Conservation (phyloP, 169 alveolate species). For the Theileria orientalis region DNA sequence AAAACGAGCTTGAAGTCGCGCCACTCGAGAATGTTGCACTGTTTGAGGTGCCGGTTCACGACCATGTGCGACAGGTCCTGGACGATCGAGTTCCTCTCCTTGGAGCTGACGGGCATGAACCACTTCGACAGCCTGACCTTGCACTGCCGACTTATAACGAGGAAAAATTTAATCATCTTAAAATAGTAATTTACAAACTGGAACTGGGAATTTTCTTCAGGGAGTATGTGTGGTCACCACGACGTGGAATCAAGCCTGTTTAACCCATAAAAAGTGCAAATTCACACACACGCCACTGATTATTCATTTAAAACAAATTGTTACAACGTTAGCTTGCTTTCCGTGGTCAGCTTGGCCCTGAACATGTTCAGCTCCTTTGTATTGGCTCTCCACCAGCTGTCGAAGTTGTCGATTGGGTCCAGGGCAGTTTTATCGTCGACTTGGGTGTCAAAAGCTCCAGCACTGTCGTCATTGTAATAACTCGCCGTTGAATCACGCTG, state of each 20-base stretch:
- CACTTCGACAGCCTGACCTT: constrained; percentile 94
- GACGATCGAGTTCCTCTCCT: constrained; percentile 80
- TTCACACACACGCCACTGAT: not conserved
- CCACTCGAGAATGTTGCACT: constrained; percentile 97
- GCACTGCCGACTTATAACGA: constrained; percentile 95
- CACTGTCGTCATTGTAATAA: not conserved
- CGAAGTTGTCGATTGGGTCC: constrained; percentile 11
- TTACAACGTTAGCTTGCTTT: not conserved
- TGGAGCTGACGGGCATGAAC: constrained; percentile 84
- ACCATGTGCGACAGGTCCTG: constrained; percentile 88
- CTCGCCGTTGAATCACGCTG: not conserved
- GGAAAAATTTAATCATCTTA: constrained; percentile 92
- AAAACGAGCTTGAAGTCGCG: constrained; percentile 93
- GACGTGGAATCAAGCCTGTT: not conserved
- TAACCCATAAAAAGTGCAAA: not conserved
- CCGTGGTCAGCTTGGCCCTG: not conserved
- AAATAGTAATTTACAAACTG: not conserved
- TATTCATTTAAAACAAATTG: not conserved
- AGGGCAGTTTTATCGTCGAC: not conserved
- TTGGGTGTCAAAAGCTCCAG: not conserved
- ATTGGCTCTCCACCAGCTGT: constrained; percentile 22
- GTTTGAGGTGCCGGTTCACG: constrained; percentile 90
- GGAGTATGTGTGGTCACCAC: not conserved
- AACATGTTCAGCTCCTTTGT: not conserved
- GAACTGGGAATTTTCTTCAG: not conserved